Conservation (phyloP, 768 basidiomycete species). For the Hericium coralloides region DNA sequence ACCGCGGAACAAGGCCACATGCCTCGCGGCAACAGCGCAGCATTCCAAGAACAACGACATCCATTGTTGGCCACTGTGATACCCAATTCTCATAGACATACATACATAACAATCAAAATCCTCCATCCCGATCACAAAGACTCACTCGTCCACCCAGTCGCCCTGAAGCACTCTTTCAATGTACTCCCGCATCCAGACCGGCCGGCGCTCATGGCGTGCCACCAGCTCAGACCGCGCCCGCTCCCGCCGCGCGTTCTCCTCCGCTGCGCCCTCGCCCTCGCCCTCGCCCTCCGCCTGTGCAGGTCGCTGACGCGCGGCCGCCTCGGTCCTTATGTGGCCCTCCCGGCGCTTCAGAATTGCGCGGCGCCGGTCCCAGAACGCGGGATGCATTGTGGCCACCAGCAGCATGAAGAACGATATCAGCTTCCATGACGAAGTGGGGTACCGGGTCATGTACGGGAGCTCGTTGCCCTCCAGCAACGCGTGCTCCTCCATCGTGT, state of each 20-base stretch:
- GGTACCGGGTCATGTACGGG: background rate
- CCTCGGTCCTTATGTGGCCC: conserved; percentile 11
- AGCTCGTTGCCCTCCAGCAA: conserved; percentile 3
- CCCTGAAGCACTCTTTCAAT: conserved; percentile 2
- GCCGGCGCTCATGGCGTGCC: background rate
- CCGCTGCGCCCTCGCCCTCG: background rate
- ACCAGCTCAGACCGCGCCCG: background rate
- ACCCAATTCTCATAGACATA: background rate
- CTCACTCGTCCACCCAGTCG: conserved; percentile 3
- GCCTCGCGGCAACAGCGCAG: background rate
- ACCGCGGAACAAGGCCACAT: no score
- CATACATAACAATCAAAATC: background rate
- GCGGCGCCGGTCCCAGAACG: conserved; percentile 15
- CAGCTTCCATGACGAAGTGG: conserved; percentile 4
- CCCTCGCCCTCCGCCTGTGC: conserved; percentile 1
- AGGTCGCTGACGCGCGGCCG: background rate
- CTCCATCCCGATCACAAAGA: background rate
- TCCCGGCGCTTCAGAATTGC: conserved; percentile 10
- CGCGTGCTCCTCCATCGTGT: conserved; percentile 4
- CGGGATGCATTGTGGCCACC: conserved; percentile 12
- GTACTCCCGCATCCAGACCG: conserved; percentile 4
- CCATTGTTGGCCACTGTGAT: no score
- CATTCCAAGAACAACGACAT: background rate
- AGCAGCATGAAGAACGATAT: conserved; percentile 9
- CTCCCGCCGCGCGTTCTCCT: background rate